A percentile compares a stretch with the other conserved stretches of the same genome.
Conservation (phyloP, 1,284 basidiomycete genomes). For the Fereydounia khargensis region DNA sequence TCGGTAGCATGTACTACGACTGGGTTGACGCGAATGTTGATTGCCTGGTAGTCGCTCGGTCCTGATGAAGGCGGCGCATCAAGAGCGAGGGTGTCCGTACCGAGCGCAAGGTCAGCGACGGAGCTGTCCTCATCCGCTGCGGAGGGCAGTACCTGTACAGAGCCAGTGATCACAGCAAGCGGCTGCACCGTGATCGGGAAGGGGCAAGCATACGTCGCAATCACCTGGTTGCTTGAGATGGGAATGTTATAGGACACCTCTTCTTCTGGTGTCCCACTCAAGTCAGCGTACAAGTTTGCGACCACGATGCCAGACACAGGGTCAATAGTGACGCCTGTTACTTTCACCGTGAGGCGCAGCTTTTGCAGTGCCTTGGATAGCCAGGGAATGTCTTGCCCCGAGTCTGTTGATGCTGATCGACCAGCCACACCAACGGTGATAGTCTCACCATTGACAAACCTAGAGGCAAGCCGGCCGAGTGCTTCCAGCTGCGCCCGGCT, state of each 20-base stretch:
- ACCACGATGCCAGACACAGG: slow-evolving; percentile 70
- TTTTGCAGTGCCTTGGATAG: slow-evolving; percentile 71
- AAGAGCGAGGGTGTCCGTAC: slow-evolving; percentile 66
- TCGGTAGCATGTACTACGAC: slow-evolving; percentile 65
- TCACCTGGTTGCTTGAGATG: slow-evolving; percentile 60
- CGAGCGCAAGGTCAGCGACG: slow-evolving; percentile 63
- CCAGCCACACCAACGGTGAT: slow-evolving; percentile 66
- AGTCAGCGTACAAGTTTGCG: slow-evolving; percentile 65
- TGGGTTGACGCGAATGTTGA: slow-evolving; percentile 65
- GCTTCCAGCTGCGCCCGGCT: too few species aligned
- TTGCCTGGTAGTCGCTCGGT: slow-evolving; percentile 62
- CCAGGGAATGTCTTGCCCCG: slow-evolving; percentile 70
- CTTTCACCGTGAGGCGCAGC: slow-evolving; percentile 65
- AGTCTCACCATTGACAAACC: slow-evolving; percentile 62
- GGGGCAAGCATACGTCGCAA: slow-evolving; percentile 72
- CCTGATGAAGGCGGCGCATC: slow-evolving; percentile 69
- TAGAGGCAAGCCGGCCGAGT: slow-evolving; percentile 67
- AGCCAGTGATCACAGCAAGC: too few species aligned
- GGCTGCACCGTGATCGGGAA: slow-evolving; percentile 74
- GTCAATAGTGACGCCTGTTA: slow-evolving; percentile 69
- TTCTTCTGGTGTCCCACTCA: slow-evolving; percentile 57
- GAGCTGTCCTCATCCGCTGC: too few species aligned
- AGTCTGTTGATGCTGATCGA: slow-evolving; percentile 70
- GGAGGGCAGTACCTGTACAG: slow-evolving; percentile 64
- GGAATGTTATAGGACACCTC: slow-evolving; percentile 36